These are phyloP conservation scores for Tolypocladium album DNA, from an alignment of 2,329 filamentous ascomycete species.

Conservation along the genomic window DNA sequence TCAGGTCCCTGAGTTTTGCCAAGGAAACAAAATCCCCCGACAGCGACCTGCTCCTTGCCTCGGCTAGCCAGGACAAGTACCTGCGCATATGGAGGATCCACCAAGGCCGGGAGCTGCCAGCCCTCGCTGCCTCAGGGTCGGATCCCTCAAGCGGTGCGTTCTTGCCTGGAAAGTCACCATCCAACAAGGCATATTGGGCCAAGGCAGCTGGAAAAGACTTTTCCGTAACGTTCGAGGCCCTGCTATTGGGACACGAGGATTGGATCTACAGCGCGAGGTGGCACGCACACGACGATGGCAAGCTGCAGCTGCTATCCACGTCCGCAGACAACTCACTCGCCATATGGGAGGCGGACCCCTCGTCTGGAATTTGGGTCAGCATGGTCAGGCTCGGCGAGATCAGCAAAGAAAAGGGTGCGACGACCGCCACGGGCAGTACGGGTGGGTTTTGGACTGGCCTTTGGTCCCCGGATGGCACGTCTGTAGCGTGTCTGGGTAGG, in stretches of 20 bases:
- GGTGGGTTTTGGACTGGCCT: constrained; percentile 95
- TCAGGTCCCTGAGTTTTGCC: constrained; percentile 73
- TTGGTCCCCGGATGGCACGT: constrained; percentile 70
- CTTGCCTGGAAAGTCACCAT: constrained; percentile 59
- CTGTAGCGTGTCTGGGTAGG: constrained; percentile 72
- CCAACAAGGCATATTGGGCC: constrained; percentile 82
- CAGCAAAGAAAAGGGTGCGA: constrained; percentile 88
- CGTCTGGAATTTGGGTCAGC: constrained; percentile 86
- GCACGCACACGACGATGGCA: constrained; percentile 41
- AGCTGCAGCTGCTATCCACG: constrained; percentile 69
- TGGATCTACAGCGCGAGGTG: constrained; percentile 92
- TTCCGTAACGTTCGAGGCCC: constrained; percentile 83
- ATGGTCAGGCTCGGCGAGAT: constrained; percentile 82
- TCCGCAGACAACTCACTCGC: constrained; percentile 93
- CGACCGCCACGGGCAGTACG: constrained; percentile 88
- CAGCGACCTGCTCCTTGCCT: constrained; percentile 73
- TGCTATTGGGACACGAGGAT: constrained; percentile 91
- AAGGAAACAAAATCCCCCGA: constrained; percentile 41
- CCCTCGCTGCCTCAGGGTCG: constrained; percentile 38
- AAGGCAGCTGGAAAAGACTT: constrained; percentile 51
- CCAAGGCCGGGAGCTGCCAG: constrained; percentile 53
- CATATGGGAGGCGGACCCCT: constrained; percentile 78
- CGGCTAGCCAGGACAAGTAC: constrained; percentile 95
- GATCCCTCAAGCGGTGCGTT: constrained; percentile 49
- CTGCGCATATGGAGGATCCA: constrained; percentile 86